Base-by-base conservation (phyloP, 2,329 filamentous ascomycete genomes). In the Aspergillus udagawae region DNA sequence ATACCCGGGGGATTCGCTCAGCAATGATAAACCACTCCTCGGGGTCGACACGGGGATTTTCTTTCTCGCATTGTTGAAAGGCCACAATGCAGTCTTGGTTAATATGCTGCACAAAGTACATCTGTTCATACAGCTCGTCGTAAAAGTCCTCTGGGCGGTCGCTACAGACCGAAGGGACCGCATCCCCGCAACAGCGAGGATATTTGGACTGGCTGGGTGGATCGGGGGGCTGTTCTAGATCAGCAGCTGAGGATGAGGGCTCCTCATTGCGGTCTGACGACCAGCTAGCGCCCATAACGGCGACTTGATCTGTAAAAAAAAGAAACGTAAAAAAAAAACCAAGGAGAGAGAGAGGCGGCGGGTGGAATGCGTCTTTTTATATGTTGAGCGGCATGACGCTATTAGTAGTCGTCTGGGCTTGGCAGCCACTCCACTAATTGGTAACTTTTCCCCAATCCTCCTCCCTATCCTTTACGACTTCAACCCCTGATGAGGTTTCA, bases 1-100 rank as follows among this genome's bases (percentile, higher is more conserved):
- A 55, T n/a, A 55, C 48, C 27, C 54, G 54, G 10, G 54, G 54
- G 27, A 55, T 35, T 17, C 54, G 54, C 17, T 52, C 54, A 10
- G 38, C 54, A 27, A 55, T 17, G 23, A 27, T n/a, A 55, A 48
- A 55, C 54, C 54, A 48, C 23, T 55, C 49, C 38, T 55, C 54
- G 12, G 54, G 49, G 4, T 55, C 54, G 7, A 51, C n/a, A 41
- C 54, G 28, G 48, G 54, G 49, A 47, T 55, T 51, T 6, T 38
- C 54, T 51, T 51, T 52, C 14, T 55, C 7, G 48, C 49, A 55
- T 10, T 0, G 0, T 51, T 55, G 54, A 51, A 55, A 55, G 49
- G 49, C 54, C 17, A 55, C 54, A 8, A 55, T 55, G 41, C 38
- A 55, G 8, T 55, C 49, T 35, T 47, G 41, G 28, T 55, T 55